A percentile compares a stretch with the other conserved stretches of the same genome.
phyloP scores from a whole-genome alignment of 768 basidiomycete genomes.

The Suillus bovinus region DNA sequence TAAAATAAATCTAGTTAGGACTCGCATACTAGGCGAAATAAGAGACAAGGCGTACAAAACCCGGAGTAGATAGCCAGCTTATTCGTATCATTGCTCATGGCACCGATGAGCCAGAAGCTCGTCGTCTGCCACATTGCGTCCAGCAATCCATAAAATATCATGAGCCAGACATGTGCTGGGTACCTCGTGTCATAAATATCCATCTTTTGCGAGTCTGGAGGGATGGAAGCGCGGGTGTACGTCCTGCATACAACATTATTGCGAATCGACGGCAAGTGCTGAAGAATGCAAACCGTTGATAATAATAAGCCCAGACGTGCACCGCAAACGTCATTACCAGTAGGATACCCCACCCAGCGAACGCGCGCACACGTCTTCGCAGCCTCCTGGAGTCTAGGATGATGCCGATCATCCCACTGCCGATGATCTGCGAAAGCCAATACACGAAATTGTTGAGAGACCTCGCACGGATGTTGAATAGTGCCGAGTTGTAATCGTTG shows the following conservation, averaged over 20 bases:
- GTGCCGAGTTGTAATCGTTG: constrained; percentile 71
- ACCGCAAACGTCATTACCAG: constrained; percentile 62
- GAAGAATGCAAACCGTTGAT: constrained; percentile 53
- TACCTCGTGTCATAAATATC: constrained; percentile 44
- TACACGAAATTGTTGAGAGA: constrained; percentile 79
- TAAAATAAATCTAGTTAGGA: constrained; percentile 1
- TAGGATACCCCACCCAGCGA: constrained; percentile 62
- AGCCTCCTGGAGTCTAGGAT: constrained; percentile 58
- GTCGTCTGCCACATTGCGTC: constrained; percentile 85
- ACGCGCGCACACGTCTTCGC: constrained; percentile 64
- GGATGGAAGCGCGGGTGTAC: constrained; percentile 59
- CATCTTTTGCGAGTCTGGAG: constrained; percentile 43
- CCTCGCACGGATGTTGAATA: constrained; percentile 77
- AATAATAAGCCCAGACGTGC: constrained; percentile 75
- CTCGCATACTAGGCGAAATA: not conserved
- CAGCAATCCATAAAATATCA: constrained; percentile 67
- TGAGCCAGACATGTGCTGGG: constrained; percentile 50
- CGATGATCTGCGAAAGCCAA: constrained; percentile 75
- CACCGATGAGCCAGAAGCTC: constrained; percentile 78
- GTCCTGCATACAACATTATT: constrained; percentile 30
- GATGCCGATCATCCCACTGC: constrained; percentile 66
- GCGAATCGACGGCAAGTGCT: not conserved
- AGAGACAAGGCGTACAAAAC: constrained; percentile 55
- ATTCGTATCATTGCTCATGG: constrained; percentile 77
- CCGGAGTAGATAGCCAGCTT: constrained; percentile 79